Conservation (phyloP, 2,329 filamentous ascomycete species). For the Fusarium keratoplasticum region DNA sequence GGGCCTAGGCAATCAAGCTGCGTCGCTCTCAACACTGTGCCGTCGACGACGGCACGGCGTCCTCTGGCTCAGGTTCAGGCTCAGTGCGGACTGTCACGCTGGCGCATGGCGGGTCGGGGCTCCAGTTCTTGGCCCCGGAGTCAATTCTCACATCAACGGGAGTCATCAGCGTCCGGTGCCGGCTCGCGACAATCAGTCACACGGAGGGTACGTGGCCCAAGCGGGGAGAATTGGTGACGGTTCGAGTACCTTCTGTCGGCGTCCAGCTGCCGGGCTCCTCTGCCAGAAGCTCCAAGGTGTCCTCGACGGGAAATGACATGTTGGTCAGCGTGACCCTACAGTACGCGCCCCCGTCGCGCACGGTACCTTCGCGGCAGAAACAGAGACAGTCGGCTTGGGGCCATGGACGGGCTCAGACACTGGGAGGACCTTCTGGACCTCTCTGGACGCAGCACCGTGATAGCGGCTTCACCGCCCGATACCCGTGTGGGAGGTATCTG, state of each 20-base stretch:
- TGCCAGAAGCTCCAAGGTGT: conserved; percentile 16
- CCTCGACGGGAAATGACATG: conserved; percentile 42
- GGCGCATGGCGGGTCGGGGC: conserved; percentile 29
- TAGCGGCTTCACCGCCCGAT: conserved; percentile 41
- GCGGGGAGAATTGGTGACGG: conserved; percentile 30
- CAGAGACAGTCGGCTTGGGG: conserved; percentile 1
- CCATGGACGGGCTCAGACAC: conserved; percentile 25
- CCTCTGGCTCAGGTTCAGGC: conserved; percentile 13
- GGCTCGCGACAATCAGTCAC: conserved; percentile 27
- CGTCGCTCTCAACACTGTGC: conserved; percentile 26
- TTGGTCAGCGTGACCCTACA: conserved; percentile 44
- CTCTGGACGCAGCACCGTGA: conserved; percentile 30
- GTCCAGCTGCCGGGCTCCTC: conserved; percentile 18
- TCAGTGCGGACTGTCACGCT: conserved; percentile 20
- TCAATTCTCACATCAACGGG: conserved; percentile 21
- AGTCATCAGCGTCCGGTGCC: conserved; percentile 39
- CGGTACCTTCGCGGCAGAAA: conserved; percentile 16
- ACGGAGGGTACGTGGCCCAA: conserved; percentile 34
- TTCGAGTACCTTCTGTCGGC: conserved; percentile 42
- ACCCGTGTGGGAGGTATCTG: conserved; percentile 34
- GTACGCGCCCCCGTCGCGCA: conserved; percentile 19
- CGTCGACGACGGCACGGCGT: neutral
- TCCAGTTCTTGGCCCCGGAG: conserved; percentile 20
- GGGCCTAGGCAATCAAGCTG: conserved; percentile 12
- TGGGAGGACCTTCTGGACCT: conserved; percentile 34